Percentiles rank a stretch among this genome's conserved stretches.
These are phyloP conservation scores for Casaregolazyma lundiana DNA, from an alignment of 1,139 yeast species.

Conservation along the genomic window DNA sequence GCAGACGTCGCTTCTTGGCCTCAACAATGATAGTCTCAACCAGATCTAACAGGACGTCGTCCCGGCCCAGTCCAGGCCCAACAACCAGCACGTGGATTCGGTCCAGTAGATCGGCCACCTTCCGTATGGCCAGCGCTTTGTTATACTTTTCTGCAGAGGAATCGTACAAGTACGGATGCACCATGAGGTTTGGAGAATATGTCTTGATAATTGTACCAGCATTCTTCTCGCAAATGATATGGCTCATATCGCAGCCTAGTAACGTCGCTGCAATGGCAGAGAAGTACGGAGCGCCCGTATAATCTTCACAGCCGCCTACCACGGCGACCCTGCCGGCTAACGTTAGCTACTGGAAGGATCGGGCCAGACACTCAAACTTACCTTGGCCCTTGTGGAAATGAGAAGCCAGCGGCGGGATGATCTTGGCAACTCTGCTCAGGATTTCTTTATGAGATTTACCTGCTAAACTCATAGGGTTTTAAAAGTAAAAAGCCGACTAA, in stretches of 20 bases:
- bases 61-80: slow-evolving; percentile 95
- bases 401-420: slow-evolving; percentile 75
- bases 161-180: slow-evolving; percentile 72
- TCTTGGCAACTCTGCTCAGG: slow-evolving; percentile 37
- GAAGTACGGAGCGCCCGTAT: slow-evolving; percentile 95
- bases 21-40: slow-evolving; percentile 55
- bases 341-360: background rate
- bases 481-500: too few relatives aligned
- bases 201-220: slow-evolving; percentile 82
- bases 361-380: slow-evolving; percentile 16
- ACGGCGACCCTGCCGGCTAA: slow-evolving; percentile 78
- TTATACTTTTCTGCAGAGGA: slow-evolving; percentile 27
- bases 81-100: slow-evolving; percentile 77
- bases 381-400: slow-evolving; percentile 83
- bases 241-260: slow-evolving; percentile 85
- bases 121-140: slow-evolving; percentile 43
- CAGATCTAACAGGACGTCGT: slow-evolving; percentile 58
- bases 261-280: slow-evolving; percentile 79
- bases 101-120: slow-evolving; percentile 49
- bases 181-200: slow-evolving; percentile 92
- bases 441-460: slow-evolving; percentile 13
- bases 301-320: slow-evolving; percentile 92
- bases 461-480: slow-evolving; percentile 1
- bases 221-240: slow-evolving; percentile 70
- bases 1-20: slow-evolving; percentile 48